Conservation (phyloP, 108 stramenopile species). For the Cyclostephanos invisitatus region DNA sequence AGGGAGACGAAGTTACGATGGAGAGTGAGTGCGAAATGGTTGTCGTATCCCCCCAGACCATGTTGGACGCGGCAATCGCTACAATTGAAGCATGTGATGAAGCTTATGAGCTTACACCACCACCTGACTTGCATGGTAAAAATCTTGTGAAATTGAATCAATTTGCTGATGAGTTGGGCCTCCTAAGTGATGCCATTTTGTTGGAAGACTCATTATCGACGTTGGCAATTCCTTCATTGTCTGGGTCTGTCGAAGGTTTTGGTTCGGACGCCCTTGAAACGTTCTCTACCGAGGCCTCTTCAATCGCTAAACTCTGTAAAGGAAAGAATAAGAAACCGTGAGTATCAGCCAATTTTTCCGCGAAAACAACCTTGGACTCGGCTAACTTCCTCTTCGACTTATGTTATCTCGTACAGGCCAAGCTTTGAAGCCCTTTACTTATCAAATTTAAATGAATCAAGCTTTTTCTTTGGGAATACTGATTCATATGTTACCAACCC, state of each 20-base stretch:
- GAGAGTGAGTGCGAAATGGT: conserved; percentile 1
- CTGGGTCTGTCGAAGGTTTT: conserved; percentile 75
- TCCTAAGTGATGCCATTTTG: conserved; percentile 65
- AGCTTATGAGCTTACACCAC: background rate
- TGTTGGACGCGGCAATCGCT: conserved; percentile 32
- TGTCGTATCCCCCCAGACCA: conserved; percentile 18
- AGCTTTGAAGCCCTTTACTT: conserved; percentile 52
- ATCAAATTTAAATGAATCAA: conserved; percentile 56
- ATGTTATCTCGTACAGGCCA: conserved; percentile 42
- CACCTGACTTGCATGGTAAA: no score
- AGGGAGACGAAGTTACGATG: conserved; percentile 2
- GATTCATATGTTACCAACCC: conserved; percentile 61
- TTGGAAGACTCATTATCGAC: conserved; percentile 53
- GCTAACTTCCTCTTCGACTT: background rate
- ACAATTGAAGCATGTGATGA: background rate
- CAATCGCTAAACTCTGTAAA: conserved; percentile 52
- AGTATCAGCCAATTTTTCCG: conserved; percentile 8
- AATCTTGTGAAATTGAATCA: background rate
- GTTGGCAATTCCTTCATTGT: conserved; percentile 48
- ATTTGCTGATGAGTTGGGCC: conserved; percentile 29
- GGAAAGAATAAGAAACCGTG: conserved; percentile 43
- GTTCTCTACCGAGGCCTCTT: conserved; percentile 25
- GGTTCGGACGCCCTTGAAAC: conserved; percentile 44
- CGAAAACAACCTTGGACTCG: conserved; percentile 1
- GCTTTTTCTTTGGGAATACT: conserved; percentile 61